Conservation (phyloP, 2,329 filamentous ascomycete genomes). For the Aspergillus sp. region DNA sequence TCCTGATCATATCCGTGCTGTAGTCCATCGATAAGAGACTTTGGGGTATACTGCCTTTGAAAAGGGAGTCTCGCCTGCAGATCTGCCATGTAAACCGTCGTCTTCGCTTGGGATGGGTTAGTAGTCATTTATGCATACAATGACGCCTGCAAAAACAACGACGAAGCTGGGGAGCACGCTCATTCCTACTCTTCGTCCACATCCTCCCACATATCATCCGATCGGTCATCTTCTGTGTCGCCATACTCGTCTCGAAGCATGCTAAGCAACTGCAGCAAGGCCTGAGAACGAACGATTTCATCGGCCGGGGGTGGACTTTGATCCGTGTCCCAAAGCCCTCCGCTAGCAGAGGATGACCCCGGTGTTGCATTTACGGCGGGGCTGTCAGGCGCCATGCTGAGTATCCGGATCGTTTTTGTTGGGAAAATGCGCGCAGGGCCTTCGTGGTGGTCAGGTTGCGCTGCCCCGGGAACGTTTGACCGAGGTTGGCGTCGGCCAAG, state of each 20-base stretch:
- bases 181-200: not conserved
- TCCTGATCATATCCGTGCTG: not conserved
- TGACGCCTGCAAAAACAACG: not conserved
- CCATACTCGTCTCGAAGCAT: slow-evolving; percentile 1
- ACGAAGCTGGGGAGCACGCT: not conserved
- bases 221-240: not conserved
- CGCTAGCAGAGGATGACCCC: too few species aligned
- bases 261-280: not conserved
- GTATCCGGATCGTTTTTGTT: slow-evolving; percentile 42
- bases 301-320: not conserved
- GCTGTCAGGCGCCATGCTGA: slow-evolving; percentile 36
- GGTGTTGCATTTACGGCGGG: not conserved
- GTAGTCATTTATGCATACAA: not conserved
- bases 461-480: slow-evolving; percentile 19
- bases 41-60: not conserved
- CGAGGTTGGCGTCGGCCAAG: slow-evolving; percentile 29
- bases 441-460: slow-evolving; percentile 18
- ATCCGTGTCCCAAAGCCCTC: not conserved
- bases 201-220: slow-evolving; percentile 1
- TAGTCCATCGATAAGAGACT: not conserved
- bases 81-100: not conserved
- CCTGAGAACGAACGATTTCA: not conserved
- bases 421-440: slow-evolving; percentile 35
- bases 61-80: not conserved
- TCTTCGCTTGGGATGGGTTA: not conserved